Evolutionary conservation across 2,329 filamentous ascomycete genomes (phyloP).

Genomic region (Chrysosporium queenslandicum): DNA sequence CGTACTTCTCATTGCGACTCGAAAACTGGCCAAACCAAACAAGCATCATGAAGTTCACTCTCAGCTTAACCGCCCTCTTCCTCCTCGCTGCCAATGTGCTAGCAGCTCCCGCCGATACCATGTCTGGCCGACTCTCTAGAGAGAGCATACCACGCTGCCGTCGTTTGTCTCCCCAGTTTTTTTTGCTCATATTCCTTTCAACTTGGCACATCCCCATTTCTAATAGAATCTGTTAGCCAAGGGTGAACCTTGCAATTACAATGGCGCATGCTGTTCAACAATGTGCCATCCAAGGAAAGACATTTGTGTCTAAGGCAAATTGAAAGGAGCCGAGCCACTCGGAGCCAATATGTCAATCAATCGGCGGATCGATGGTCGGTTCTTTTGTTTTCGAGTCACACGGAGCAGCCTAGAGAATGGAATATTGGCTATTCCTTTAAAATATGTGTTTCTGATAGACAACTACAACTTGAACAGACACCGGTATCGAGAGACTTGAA

Average conservation of each 20-base stretch:
- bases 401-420: no score
- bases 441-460: no score
- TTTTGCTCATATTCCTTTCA: not conserved
- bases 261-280: not conserved
- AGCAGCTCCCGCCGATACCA: not conserved
- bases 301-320: no score
- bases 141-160: not conserved
- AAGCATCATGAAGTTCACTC: not conserved
- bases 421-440: no score
- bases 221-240: not conserved
- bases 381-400: not conserved
- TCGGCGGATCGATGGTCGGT: no score
- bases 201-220: not conserved
- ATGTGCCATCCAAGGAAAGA: not conserved
- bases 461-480: no score
- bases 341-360: no score
- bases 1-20: no score
- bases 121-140: not conserved
- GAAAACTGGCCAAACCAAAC: no score
- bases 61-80: not conserved
- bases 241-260: not conserved
- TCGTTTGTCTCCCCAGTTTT: not conserved
- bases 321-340: no score
- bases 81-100: not conserved
- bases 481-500: no score